Evolutionary conservation across 805 yeast genomes (phyloP), one percentile per base, ranked within the genome.

Genomic region (Metschnikowia matae): DNA sequence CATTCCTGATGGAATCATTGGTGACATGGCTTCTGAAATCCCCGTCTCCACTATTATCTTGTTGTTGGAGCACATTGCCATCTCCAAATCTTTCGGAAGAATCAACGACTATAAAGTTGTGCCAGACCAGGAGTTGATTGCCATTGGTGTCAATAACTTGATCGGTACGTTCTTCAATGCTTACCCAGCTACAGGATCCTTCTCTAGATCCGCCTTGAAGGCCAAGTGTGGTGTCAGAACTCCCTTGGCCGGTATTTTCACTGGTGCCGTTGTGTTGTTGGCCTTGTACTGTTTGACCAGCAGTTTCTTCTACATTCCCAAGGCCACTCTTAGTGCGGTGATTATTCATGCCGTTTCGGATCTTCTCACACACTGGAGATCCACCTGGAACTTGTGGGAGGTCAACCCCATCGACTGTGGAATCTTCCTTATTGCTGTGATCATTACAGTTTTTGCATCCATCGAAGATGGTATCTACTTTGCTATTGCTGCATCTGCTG

Each of bases 171-270:
- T 90, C 64, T 91, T 91, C 80, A 79, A 82, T 62, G 96, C 97
- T 6, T 91, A 91, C 67, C 97, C 97, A 7, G 90, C 96, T 6
- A 91, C 97, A 4, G 97, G 97, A 42, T 91, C 97, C 1, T 91
- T 91, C 68, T 87, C 96, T 17, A 84, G 97, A 74, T 87, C 96
- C 41, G 97, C 97, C 6, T 78, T 91, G 61, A 91, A 92, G 71
- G 85, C 96, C 46, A 91, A 91, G 70, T 91, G 96, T 78, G 96
- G 96, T 65, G 97, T 91, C 42, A 81, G 90, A 64, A 91, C 97
- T 18, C 97, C 97, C 34, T 73, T 91, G 53, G 95, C 96, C 41
- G 96, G 97, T 71, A 77, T 89, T 39, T 87, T 84, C 68, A 87
- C 96, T 11, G 97, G 97, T 64, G 81, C 80, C 41, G 90, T 92